A percentile compares a stretch with the other conserved stretches of the same genome.
These are phyloP conservation scores for Xylaria sp. DNA, from an alignment of 2,329 filamentous ascomycete genomes.

Conservation along the genomic window DNA sequence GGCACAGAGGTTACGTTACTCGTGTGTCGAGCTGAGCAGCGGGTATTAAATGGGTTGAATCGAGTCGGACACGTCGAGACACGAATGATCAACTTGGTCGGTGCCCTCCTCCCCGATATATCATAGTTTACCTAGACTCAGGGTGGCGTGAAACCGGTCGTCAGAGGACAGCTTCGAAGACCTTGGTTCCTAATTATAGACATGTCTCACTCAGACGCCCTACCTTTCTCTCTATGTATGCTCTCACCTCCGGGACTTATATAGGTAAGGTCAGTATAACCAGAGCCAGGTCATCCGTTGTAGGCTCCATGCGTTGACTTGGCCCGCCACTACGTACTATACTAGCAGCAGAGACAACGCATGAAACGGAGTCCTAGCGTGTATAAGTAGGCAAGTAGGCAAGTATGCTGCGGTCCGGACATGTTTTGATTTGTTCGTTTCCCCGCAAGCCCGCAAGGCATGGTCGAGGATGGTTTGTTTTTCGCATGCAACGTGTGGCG, in stretches of 20 bases:
- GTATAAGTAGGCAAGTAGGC: no score
- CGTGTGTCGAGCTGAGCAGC: neutral
- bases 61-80: neutral
- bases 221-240: neutral
- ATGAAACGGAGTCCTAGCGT: constrained; percentile 14
- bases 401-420: constrained; percentile 5
- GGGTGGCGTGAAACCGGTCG: constrained; percentile 21
- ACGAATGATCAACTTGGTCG: constrained; percentile 4
- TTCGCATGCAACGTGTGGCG: constrained; percentile 35
- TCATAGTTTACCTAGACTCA: constrained; percentile 7
- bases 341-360: constrained; percentile 21
- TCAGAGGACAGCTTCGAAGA: constrained; percentile 22
- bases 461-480: constrained; percentile 23
- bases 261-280: neutral
- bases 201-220: constrained; percentile 32
- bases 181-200: constrained; percentile 33
- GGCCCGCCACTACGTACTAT: neutral
- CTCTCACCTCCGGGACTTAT: neutral
- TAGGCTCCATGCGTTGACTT: constrained; percentile 4
- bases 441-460: constrained; percentile 11
- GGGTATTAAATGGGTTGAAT: constrained; percentile 2
- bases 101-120: constrained; percentile 1
- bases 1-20: constrained; percentile 1
- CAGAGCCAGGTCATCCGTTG: neutral
- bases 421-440: constrained; percentile 27